These are phyloP conservation scores for Lentinula sp. DNA, from an alignment of 768 basidiomycete genomes.

Conservation along the genomic window DNA sequence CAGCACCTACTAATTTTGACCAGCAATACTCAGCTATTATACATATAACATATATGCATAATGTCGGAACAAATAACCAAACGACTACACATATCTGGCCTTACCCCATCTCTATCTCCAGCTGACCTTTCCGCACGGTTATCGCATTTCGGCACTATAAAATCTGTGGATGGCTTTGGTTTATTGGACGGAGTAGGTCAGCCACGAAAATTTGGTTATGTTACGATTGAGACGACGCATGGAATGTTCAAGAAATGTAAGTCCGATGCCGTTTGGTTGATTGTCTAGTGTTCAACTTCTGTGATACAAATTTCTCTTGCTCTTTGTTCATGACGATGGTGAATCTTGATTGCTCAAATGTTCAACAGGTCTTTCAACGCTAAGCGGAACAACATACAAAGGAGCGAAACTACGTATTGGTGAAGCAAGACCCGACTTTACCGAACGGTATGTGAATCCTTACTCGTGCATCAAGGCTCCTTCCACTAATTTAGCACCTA, in stretches of 20 bases:
- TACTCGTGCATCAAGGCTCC: slow-evolving; percentile 6
- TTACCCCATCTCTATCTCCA: slow-evolving; percentile 57
- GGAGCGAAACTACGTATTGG: slow-evolving; percentile 80
- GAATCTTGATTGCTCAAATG: no score
- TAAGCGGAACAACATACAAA: slow-evolving; percentile 84
- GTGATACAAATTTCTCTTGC: not conserved
- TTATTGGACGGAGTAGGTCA: slow-evolving; percentile 56
- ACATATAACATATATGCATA: not conserved
- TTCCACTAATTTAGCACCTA: slow-evolving; percentile 14
- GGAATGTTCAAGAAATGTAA: slow-evolving; percentile 60
- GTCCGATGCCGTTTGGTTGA: slow-evolving; percentile 9
- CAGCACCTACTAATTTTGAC: no score
- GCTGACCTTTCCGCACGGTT: slow-evolving; percentile 55
- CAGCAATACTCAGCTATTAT: no score
- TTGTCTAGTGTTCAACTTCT: not conserved
- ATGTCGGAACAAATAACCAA: slow-evolving; percentile 33
- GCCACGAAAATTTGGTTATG: slow-evolving; percentile 66
- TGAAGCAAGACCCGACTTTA: slow-evolving; percentile 75
- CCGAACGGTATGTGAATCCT: slow-evolving; percentile 41
- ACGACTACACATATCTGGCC: slow-evolving; percentile 68
- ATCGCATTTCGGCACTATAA: slow-evolving; percentile 63
- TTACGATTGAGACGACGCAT: slow-evolving; percentile 61
- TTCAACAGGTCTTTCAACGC: slow-evolving; percentile 56
- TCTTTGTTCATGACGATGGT: no score
- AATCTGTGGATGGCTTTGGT: slow-evolving; percentile 65